A percentile compares a stretch with the other conserved stretches of the same genome.
These are phyloP conservation scores for Paraphaeosphaeria minitans DNA, from an alignment of 2,329 filamentous ascomycete genomes.

Conservation along the genomic window DNA sequence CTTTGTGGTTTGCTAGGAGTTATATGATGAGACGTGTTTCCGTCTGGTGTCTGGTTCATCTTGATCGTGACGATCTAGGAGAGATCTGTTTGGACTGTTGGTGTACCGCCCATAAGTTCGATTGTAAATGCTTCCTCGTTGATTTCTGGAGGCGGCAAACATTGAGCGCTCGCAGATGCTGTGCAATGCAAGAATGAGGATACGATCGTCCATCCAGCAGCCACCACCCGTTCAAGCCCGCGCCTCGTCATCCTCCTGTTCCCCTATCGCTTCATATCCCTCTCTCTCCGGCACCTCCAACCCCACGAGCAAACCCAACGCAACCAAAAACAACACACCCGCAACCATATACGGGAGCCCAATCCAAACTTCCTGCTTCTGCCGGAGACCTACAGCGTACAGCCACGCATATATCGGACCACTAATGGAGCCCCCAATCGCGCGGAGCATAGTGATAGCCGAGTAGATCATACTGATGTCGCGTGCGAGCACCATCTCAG, in stretches of 20 bases:
- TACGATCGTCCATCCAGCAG: not conserved
- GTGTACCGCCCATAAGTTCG: too few relatives aligned
- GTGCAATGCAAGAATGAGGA: not conserved
- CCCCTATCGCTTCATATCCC: not conserved
- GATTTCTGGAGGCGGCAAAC: too few relatives aligned
- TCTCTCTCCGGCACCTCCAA: not conserved
- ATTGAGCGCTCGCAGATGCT: not conserved
- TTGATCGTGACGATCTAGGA: too few relatives aligned
- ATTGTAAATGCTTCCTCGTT: too few relatives aligned
- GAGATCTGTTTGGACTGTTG: too few relatives aligned
- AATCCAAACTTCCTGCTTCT: slow-evolving; percentile 9
- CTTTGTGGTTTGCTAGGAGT: too few relatives aligned
- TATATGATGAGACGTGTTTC: too few relatives aligned
- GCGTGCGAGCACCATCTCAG: slow-evolving; percentile 20
- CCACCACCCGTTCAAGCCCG: not conserved
- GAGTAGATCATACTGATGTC: slow-evolving; percentile 25
- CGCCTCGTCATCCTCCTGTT: not conserved
- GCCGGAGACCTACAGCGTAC: slow-evolving; percentile 17
- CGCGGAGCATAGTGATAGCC: slow-evolving; percentile 26
- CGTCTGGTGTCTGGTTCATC: too few relatives aligned
- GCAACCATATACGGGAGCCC: slow-evolving; percentile 22
- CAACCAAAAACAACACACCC: slow-evolving; percentile 15
- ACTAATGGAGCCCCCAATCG: slow-evolving; percentile 24
- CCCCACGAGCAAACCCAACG: slow-evolving; percentile 2
- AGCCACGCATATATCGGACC: slow-evolving; percentile 26